phyloP scores from a whole-genome alignment of 202 grass and related monocot genomes.

The Schoenoplectus tabernaemontani region DNA sequence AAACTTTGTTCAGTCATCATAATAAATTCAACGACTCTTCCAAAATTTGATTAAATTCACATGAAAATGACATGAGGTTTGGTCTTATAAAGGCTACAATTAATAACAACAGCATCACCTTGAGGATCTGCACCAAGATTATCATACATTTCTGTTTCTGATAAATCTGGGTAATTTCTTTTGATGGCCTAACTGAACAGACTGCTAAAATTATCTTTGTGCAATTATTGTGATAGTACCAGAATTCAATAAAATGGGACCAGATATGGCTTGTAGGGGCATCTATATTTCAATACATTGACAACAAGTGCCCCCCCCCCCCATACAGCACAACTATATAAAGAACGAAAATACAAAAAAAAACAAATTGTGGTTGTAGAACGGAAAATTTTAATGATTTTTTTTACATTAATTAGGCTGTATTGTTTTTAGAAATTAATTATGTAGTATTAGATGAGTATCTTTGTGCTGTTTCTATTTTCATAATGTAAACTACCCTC shows the following conservation, averaged over 20 bases:
- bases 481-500: not conserved
- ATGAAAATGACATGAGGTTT: not conserved
- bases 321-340: not conserved
- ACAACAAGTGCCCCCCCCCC: not conserved
- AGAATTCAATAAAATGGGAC: not conserved
- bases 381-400: not conserved
- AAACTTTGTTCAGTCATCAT: not conserved
- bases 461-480: not conserved
- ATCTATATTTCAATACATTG: not conserved
- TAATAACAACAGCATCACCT: not conserved
- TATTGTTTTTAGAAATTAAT: not conserved
- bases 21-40: not conserved
- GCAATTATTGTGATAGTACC: slow-evolving; percentile 8
- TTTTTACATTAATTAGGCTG: not conserved
- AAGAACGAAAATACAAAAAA: not conserved
- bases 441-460: not conserved
- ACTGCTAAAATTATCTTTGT: not conserved
- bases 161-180: slow-evolving; percentile 3
- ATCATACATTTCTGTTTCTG: not conserved
- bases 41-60: not conserved
- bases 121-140: not conserved
- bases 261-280: not conserved
- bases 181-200: slow-evolving; percentile 5
- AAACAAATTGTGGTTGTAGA: not conserved
- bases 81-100: no score